Percentiles rank a stretch among this genome's conserved stretches.
These are phyloP conservation scores for Candida dubliniensis DNA, from an alignment of 1,139 yeast genomes.

Conservation along the genomic window DNA sequence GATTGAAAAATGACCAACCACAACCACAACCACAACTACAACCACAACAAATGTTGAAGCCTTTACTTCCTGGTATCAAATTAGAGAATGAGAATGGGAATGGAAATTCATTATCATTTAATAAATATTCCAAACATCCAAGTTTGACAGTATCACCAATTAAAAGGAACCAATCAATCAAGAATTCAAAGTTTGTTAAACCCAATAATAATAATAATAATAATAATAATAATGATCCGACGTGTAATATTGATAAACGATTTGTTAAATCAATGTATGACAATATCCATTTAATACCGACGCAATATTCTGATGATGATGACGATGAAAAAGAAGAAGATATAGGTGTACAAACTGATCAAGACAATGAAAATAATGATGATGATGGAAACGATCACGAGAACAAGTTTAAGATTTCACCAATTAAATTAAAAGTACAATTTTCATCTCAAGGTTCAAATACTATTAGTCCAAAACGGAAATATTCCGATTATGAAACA, in stretches of 20 bases:
- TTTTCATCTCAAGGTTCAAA: constrained; percentile 7
- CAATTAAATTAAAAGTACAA: neutral
- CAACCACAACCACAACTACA: neutral
- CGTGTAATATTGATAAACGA: constrained; percentile 1
- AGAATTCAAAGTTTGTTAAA: neutral
- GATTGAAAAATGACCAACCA: constrained; percentile 1
- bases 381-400: neutral
- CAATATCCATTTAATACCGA: constrained; percentile 15
- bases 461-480: constrained; percentile 10
- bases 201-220: neutral
- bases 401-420: neutral
- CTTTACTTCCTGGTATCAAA: too few species aligned
- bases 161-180: constrained; percentile 2
- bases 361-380: neutral
- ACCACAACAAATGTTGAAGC: neutral
- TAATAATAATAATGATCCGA: neutral
- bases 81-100: too few species aligned
- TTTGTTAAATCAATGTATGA: constrained; percentile 10
- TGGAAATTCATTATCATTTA: neutral
- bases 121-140: neutral
- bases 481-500: neutral
- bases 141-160: constrained; percentile 9
- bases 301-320: constrained; percentile 18
- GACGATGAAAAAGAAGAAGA: constrained; percentile 7
- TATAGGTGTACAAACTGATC: too few species aligned